Base-by-base conservation (phyloP, 2,329 filamentous ascomycete species). In the Colletotrichum sp. region DNA sequence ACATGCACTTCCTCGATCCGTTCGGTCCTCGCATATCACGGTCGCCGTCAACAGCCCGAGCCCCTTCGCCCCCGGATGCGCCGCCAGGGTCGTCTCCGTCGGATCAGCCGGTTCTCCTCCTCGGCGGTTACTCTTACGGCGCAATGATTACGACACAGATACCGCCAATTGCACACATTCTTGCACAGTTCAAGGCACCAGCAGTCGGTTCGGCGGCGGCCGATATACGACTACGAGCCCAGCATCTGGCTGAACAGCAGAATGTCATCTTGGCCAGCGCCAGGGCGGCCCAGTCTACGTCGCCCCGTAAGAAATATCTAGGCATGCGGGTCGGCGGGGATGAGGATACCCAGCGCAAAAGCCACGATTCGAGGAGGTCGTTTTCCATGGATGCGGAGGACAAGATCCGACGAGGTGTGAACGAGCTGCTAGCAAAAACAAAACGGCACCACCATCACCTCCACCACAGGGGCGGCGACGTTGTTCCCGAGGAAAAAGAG, bases 111-210 rank as follows among this genome's bases (percentile, higher is more conserved):
- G 71, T 88, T 64, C 81, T 93, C 4, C 80, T 98, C 7, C 87
- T 97, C 8, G 93, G 91, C 3, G 96, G 96, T 15, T 98, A 98
- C 83, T 98, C 96, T 0, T 98, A 98, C 83, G 97, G 97, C 59
- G 95, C 95, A 6, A 90, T 98, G 81, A 91, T 99, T 52, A 92
- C 95, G 3, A 92, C 91, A 1, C 92, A 93, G 73, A 89, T 98
- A 0, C 95, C 95, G 0, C 88, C 92, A 0, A 84, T 93, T 44
- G 83, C 87, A 13, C 84, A 88, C 1, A 91, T 98, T 32, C 84
- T 95, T 28, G 83, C 88, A 2, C 84, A 89, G 1, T 95, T 97
- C 79, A 81, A 85, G 9, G 82, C 85, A 0, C 89, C 92, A 0
- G 78, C 84, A 5, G 80, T 83, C n/a, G 91, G 89, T 52, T 92